Evolutionary conservation across 2,329 filamentous ascomycete species (phyloP).

Genomic region (Monosporascus sp.): DNA sequence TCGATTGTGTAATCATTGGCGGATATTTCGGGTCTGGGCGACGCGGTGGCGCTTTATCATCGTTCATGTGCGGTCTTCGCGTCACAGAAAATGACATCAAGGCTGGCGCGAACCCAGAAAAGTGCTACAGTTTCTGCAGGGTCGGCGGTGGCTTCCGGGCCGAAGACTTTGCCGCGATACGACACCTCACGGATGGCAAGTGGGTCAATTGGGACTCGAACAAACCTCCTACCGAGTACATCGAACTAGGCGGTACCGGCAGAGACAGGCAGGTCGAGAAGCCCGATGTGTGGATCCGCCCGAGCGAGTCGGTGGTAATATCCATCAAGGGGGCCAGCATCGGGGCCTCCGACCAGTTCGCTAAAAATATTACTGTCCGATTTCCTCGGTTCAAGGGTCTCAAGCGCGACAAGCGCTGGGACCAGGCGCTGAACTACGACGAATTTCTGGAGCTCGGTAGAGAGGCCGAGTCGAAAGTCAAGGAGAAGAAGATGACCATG

Average conservation of each 20-base stretch:
- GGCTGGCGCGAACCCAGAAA: slow-evolving; percentile 57
- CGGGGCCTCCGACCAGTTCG: slow-evolving; percentile 70
- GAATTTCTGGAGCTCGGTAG: slow-evolving; percentile 70
- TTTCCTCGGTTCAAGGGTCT: slow-evolving; percentile 86
- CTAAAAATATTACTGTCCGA: slow-evolving; percentile 69
- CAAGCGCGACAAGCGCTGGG: slow-evolving; percentile 79
- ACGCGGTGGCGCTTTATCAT: slow-evolving; percentile 76
- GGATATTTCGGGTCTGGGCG: slow-evolving; percentile 88
- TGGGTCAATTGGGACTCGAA: slow-evolving; percentile 81
- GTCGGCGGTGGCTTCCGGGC: slow-evolving; percentile 90
- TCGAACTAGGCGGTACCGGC: slow-evolving; percentile 78
- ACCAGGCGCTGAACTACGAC: slow-evolving; percentile 68
- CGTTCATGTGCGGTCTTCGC: slow-evolving; percentile 83
- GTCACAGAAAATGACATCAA: slow-evolving; percentile 63
- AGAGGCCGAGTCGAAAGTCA: slow-evolving; percentile 62
- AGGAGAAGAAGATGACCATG: slow-evolving; percentile 72
- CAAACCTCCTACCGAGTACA: slow-evolving; percentile 68
- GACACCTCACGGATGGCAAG: slow-evolving; percentile 81
- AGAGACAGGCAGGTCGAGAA: slow-evolving; percentile 69
- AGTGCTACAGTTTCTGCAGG: slow-evolving; percentile 93
- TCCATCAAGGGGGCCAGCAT: slow-evolving; percentile 85
- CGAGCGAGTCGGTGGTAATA: slow-evolving; percentile 79
- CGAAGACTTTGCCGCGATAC: slow-evolving; percentile 77
- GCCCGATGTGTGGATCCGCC: slow-evolving; percentile 91
- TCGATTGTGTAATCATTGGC: slow-evolving; percentile 85